A percentile compares a stretch with the other conserved stretches of the same genome.
phyloP scores from a whole-genome alignment of 495 filamentous ascomycete genomes.

The Lophium mytilinum region DNA sequence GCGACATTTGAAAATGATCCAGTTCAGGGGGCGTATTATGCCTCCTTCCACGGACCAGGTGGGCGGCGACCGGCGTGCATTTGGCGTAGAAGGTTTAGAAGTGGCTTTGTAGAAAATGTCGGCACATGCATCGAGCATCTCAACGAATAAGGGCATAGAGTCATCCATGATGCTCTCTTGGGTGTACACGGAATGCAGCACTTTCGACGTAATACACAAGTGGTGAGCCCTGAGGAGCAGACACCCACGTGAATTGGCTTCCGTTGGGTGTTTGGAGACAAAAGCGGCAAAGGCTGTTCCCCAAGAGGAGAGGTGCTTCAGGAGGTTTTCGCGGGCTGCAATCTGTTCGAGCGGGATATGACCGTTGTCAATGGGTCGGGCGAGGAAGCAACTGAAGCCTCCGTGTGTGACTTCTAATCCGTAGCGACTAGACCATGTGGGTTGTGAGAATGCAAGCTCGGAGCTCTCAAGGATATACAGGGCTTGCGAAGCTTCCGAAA shows the following conservation, averaged over 20 bases:
- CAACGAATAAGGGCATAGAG: slow-evolving; percentile 8
- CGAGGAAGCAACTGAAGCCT: background rate
- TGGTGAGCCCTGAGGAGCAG: slow-evolving; percentile 10
- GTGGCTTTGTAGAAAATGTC: no score
- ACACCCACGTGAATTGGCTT: no score
- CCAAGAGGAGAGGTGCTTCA: no score
- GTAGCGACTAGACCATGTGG: no score
- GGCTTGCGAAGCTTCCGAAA: no score
- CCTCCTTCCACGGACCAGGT: slow-evolving; percentile 16
- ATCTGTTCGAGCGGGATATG: slow-evolving; percentile 1
- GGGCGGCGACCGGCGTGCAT: background rate
- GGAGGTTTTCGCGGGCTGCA: no score
- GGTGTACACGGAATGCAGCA: slow-evolving; percentile 4
- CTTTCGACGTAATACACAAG: background rate
- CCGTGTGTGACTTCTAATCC: background rate
- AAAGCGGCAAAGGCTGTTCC: no score
- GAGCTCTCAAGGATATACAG: no score
- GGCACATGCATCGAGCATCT: slow-evolving; percentile 1
- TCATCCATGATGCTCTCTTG: slow-evolving; percentile 8
- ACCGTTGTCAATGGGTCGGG: background rate
- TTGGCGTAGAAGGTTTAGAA: background rate
- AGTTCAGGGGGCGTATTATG: slow-evolving; percentile 13
- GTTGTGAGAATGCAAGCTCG: no score
- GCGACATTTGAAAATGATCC: slow-evolving; percentile 8
- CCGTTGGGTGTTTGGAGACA: no score